These are phyloP conservation scores for Bidens hawaiensis DNA, from an alignment of 140 eudicot species.

Conservation along the genomic window DNA sequence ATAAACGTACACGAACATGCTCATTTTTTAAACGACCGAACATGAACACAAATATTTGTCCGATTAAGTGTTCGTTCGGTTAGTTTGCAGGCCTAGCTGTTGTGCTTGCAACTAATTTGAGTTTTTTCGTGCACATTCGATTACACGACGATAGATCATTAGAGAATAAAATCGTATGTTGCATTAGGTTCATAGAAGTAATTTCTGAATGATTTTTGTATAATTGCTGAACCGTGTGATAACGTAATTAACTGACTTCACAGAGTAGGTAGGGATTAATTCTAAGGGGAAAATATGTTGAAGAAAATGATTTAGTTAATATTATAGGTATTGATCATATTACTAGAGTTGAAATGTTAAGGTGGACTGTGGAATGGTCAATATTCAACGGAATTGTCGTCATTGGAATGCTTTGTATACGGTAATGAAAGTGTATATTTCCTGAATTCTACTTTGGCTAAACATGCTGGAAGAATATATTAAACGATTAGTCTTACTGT, in stretches of 20 bases:
- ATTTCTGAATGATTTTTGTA: background rate
- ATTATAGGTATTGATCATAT: background rate
- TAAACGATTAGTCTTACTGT: background rate
- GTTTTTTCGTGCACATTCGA: no score
- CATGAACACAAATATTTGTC: no score
- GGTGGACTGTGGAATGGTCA: background rate
- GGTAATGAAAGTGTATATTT: constrained; percentile 2
- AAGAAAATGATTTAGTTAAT: background rate
- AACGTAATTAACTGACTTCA: background rate
- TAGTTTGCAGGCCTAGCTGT: no score
- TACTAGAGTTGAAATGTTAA: background rate
- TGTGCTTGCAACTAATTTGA: no score
- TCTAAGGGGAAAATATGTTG: no score
- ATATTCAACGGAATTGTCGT: background rate
- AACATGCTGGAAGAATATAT: background rate
- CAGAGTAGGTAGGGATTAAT: background rate
- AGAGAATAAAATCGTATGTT: background rate
- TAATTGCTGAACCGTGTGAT: no score
- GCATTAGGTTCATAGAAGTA: background rate
- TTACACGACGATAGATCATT: background rate
- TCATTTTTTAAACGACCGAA: no score
- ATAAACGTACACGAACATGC: no score
- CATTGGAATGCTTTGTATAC: background rate
- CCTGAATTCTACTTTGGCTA: background rate
- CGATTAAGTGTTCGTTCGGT: no score